Evolutionary conservation across 139 green algal genomes (phyloP).

Genomic region (Parachlorella kessleri): DNA sequence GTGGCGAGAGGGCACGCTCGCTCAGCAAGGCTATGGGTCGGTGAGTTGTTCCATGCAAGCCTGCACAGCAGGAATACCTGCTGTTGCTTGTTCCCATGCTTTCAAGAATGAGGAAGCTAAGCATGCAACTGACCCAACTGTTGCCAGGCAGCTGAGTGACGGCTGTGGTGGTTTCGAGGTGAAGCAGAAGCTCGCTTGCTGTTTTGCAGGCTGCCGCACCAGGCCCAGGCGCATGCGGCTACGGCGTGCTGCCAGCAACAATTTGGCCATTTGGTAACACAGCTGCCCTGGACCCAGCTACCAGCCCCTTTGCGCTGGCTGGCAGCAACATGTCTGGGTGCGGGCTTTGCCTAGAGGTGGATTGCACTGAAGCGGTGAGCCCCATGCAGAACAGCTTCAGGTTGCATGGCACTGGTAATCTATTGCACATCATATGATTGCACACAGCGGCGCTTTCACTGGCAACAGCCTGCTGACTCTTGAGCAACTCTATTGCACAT

Average conservation of each 20-base stretch:
- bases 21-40: background rate
- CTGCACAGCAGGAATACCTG: background rate
- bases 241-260: background rate
- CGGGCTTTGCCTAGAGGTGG: slow-evolving; percentile 22
- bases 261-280: slow-evolving; percentile 14
- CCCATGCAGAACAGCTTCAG: too few relatives aligned
- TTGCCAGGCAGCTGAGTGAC: too few relatives aligned
- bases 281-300: slow-evolving; percentile 1
- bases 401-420: too few relatives aligned
- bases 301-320: slow-evolving; percentile 5
- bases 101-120: too few relatives aligned
- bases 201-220: background rate
- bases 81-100: too few relatives aligned
- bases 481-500: too few relatives aligned
- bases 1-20: slow-evolving; percentile 5
- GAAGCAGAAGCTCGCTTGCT: too few relatives aligned
- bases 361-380: slow-evolving; percentile 8
- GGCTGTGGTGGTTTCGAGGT: too few relatives aligned
- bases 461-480: too few relatives aligned
- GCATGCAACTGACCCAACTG: too few relatives aligned
- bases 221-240: slow-evolving; percentile 13
- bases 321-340: slow-evolving; percentile 12
- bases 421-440: too few relatives aligned
- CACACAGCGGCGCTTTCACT: too few relatives aligned
- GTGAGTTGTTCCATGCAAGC: background rate